phyloP scores from a whole-genome alignment of 1,139 yeast species.

The Saccharomycopsis crataegensis region DNA sequence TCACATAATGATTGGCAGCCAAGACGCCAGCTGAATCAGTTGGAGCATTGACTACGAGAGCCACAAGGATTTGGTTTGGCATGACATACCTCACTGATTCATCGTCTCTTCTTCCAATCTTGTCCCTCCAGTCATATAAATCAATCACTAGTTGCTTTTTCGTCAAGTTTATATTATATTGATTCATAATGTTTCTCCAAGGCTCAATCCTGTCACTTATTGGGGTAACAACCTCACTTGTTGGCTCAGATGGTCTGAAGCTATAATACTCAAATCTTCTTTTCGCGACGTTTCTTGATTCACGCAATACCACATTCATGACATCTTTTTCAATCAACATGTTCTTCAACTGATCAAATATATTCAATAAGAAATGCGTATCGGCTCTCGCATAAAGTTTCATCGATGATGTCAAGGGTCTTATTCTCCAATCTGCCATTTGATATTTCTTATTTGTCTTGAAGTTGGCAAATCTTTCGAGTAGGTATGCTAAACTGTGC shows the following conservation, averaged over 20 bases:
- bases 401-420: constrained; percentile 80
- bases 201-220: constrained; percentile 47
- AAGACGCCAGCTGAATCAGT: constrained; percentile 51
- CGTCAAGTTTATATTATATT: constrained; percentile 55
- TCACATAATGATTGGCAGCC: constrained; percentile 40
- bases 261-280: constrained; percentile 73
- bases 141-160: constrained; percentile 52
- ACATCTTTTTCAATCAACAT: constrained; percentile 46
- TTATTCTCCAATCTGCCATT: constrained; percentile 91
- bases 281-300: constrained; percentile 74
- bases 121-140: constrained; percentile 80
- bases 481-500: constrained; percentile 74
- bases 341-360: constrained; percentile 69
- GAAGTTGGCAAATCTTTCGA: constrained; percentile 76
- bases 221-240: constrained; percentile 38
- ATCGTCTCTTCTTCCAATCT: constrained; percentile 63
- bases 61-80: constrained; percentile 72
- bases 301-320: constrained; percentile 57
- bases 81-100: constrained; percentile 79
- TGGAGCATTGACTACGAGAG: constrained; percentile 53
- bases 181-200: constrained; percentile 50
- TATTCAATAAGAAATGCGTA: constrained; percentile 81
- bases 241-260: constrained; percentile 41
- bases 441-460: constrained; percentile 92
- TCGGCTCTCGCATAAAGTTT: constrained; percentile 87